Evolutionary conservation across 768 basidiomycete species (phyloP), one percentile per base, ranked within the genome.

Genomic region (Mycena maculata): DNA sequence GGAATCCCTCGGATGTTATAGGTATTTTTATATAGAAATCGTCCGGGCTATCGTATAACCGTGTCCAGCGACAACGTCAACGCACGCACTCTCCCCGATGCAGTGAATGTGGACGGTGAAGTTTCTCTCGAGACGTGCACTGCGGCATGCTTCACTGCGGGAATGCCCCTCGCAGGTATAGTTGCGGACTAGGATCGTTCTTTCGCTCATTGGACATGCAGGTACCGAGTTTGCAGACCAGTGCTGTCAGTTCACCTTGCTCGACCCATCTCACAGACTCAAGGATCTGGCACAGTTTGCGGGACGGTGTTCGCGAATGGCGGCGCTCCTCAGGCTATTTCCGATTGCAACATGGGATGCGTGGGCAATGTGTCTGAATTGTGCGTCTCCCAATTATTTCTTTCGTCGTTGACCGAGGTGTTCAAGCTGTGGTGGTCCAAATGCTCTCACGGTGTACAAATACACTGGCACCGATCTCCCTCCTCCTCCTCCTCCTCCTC

Each of bases 1-100:
- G 92, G 74, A 78, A 7, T 90, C 87, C 0, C 83, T 93, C 31
- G 92, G 92, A n/a, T 94, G 92, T 74, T 92, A 86, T 79, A 89
- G 80, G 92, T 90, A 71, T 65, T 73, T 10, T 60, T 59, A 16
- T 74, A 78, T 20, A 61, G 73, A 60, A 36, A 36, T 36, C 6
- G 8, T 36, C 13, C 78, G 72, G n/a, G 82, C 80, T 63, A 85
- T 78, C 1, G 13, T 22, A 18, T 9, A 9, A 6, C 5, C 53
- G 78, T 83, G 2, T 73, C 18, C 63, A 86, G 84, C 59, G 85
- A 85, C 71, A 81, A 81, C 65, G 79, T 84, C 49, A 74, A 82
- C 63, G 81, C 81, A 33, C 82, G 86, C 27, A 75, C 84, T 0
- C 77, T 87, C 22, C 22, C 31, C 3, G 22, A 62, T 22, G 68